A percentile compares a stretch with the other conserved stretches of the same genome.
These are phyloP conservation scores for Neocatenulostroma microsporum DNA, from an alignment of 2,329 filamentous ascomycete species.

Conservation along the genomic window DNA sequence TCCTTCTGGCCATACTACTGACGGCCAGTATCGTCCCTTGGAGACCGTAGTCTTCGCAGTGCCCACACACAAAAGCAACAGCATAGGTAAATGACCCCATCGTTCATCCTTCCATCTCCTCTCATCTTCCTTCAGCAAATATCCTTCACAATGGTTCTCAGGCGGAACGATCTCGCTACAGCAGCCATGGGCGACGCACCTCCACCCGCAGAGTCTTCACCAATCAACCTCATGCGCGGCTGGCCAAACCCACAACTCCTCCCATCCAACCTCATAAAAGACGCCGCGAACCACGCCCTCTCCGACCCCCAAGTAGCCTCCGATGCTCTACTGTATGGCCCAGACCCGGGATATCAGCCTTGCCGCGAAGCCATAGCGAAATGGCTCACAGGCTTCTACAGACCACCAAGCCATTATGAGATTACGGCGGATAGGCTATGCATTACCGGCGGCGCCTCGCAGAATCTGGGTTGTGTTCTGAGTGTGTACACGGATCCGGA, in stretches of 20 bases:
- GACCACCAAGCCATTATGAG: conserved; percentile 30
- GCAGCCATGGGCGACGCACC: too few relatives aligned
- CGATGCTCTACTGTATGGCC: conserved; percentile 68
- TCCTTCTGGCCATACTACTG: too few relatives aligned
- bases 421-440: conserved; percentile 57
- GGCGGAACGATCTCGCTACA: too few relatives aligned
- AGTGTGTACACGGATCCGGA: conserved; percentile 72
- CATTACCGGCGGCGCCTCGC: conserved; percentile 77
- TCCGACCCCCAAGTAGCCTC: conserved; percentile 51
- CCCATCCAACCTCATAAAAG: conserved; percentile 54
- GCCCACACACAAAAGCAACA: too few relatives aligned
- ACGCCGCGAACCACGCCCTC: conserved; percentile 55
- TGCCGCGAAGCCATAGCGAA: conserved; percentile 59
- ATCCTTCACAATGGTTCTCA: too few relatives aligned
- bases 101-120: too few relatives aligned
- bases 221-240: conserved; percentile 59
- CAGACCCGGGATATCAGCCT: conserved; percentile 65
- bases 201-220: too few relatives aligned
- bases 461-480: conserved; percentile 69
- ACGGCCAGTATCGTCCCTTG: too few relatives aligned
- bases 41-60: too few relatives aligned
- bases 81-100: too few relatives aligned
- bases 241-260: conserved; percentile 61
- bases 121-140: too few relatives aligned
- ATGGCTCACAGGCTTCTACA: conserved; percentile 63